A percentile compares a stretch with the other conserved stretches of the same genome.
phyloP scores from a whole-genome alignment of 768 basidiomycete species.

The Pisolithus orientalis region DNA sequence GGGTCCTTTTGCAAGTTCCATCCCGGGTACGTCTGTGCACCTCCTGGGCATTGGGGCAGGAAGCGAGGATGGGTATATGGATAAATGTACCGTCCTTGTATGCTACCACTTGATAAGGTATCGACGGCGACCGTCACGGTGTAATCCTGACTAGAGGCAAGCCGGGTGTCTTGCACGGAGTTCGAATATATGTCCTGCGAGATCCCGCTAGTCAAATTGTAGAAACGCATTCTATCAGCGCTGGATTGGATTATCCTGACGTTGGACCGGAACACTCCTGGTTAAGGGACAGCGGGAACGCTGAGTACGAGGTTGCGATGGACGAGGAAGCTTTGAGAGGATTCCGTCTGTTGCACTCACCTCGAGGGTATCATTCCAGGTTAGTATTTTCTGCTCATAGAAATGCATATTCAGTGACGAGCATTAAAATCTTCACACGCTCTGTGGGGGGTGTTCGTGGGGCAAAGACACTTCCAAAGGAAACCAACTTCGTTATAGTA shows the following conservation, averaged over 20 bases:
- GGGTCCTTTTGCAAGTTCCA: constrained; percentile 97
- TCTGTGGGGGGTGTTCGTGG: constrained; percentile 84
- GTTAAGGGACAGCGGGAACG: constrained; percentile 62
- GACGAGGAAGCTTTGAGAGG: constrained; percentile 92
- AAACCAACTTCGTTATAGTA: constrained; percentile 86
- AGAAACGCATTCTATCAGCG: constrained; percentile 41
- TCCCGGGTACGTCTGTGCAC: constrained; percentile 64
- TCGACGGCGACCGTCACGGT: constrained; percentile 84
- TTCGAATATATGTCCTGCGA: constrained; percentile 92
- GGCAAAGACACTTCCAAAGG: constrained; percentile 79
- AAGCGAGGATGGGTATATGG: constrained; percentile 67
- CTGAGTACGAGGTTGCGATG: constrained; percentile 89
- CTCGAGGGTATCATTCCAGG: constrained; percentile 53
- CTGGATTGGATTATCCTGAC: too few species aligned
- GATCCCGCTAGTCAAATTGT: constrained; percentile 85
- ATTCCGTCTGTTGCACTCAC: constrained; percentile 85
- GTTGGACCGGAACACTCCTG: too few species aligned
- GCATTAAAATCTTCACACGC: constrained; percentile 96
- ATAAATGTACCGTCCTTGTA: not conserved
- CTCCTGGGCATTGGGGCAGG: constrained; percentile 95
- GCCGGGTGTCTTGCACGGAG: constrained; percentile 94
- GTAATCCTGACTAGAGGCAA: constrained; percentile 32
- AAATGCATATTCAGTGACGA: constrained; percentile 23
- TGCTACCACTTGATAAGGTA: constrained; percentile 35
- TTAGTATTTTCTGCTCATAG: constrained; percentile 23